Conservation (phyloP, 2,329 filamentous ascomycete species). For the Aspergillus latus region DNA sequence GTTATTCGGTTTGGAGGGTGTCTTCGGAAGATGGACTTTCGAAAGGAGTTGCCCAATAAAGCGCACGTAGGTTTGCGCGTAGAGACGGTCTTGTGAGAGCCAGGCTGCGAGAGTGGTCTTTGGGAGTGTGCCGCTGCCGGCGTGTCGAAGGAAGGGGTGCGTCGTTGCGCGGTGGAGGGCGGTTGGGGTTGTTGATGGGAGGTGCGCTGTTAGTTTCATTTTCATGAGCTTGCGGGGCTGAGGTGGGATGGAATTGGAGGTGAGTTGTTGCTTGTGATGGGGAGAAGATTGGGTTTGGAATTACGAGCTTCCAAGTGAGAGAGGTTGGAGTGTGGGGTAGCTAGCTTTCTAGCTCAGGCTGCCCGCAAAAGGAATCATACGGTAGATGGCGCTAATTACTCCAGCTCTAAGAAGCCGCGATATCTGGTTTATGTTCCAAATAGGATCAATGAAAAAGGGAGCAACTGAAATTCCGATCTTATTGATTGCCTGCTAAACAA, state of each 20-base stretch:
- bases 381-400: too few relatives aligned
- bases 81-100: conserved; percentile 71
- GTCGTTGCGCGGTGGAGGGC: conserved; percentile 61
- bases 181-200: conserved; percentile 51
- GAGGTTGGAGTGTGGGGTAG: conserved; percentile 5
- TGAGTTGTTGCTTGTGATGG: neutral
- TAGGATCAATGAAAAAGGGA: too few relatives aligned
- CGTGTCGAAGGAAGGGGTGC: conserved; percentile 64
- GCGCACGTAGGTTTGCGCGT: conserved; percentile 68
- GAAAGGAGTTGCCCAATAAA: conserved; percentile 66
- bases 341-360: neutral
- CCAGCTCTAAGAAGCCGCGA: too few relatives aligned
- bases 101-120: conserved; percentile 60
- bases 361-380: neutral
- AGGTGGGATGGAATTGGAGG: neutral
- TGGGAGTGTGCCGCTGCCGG: conserved; percentile 62
- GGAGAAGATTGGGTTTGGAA: neutral
- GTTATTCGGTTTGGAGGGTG: conserved; percentile 17
- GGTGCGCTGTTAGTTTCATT: conserved; percentile 55
- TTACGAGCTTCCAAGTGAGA: too few relatives aligned
- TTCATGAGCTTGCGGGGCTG: conserved; percentile 5
- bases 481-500: too few relatives aligned
- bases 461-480: too few relatives aligned
- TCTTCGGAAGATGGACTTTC: conserved; percentile 56
- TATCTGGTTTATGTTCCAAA: too few relatives aligned